These are phyloP conservation scores for Uronychia setigera DNA, from an alignment of 73 alveolate genomes.

Conservation along the genomic window DNA sequence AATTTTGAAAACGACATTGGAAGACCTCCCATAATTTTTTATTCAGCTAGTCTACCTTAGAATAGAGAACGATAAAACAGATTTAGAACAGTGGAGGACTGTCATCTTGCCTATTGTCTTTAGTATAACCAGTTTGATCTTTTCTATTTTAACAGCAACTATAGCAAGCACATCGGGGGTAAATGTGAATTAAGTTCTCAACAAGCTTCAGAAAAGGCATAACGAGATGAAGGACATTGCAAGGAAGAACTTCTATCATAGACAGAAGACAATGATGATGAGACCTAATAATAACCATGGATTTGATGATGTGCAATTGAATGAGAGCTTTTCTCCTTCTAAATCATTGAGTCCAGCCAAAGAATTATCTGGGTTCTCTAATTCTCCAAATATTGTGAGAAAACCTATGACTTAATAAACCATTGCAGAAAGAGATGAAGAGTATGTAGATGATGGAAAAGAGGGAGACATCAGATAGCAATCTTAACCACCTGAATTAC, in stretches of 20 bases:
- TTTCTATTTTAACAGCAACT: background rate
- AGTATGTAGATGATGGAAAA: too few relatives aligned
- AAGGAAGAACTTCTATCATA: background rate
- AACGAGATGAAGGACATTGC: background rate
- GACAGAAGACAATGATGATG: background rate
- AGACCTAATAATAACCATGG: background rate
- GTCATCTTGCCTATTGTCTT: background rate
- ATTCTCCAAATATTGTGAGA: too few relatives aligned
- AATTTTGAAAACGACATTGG: conserved; percentile 1
- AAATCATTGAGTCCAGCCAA: background rate
- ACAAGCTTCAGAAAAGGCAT: background rate
- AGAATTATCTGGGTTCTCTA: too few relatives aligned
- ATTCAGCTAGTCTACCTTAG: background rate
- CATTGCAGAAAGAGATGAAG: too few relatives aligned
- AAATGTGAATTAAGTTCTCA: background rate
- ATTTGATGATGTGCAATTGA: background rate
- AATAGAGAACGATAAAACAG: background rate
- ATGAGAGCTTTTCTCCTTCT: background rate
- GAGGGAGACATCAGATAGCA: too few relatives aligned
- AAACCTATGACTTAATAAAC: too few relatives aligned
- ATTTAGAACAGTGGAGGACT: background rate
- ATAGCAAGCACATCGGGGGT: conserved; percentile 4
- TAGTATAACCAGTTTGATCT: background rate
- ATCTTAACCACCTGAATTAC: too few relatives aligned
- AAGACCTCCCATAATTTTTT: conserved; percentile 10